Percentiles rank a stretch among this genome's conserved stretches.
Evolutionary conservation across 192 early-diverging fungal genomes (phyloP).

Genomic region (Backusella circina): DNA sequence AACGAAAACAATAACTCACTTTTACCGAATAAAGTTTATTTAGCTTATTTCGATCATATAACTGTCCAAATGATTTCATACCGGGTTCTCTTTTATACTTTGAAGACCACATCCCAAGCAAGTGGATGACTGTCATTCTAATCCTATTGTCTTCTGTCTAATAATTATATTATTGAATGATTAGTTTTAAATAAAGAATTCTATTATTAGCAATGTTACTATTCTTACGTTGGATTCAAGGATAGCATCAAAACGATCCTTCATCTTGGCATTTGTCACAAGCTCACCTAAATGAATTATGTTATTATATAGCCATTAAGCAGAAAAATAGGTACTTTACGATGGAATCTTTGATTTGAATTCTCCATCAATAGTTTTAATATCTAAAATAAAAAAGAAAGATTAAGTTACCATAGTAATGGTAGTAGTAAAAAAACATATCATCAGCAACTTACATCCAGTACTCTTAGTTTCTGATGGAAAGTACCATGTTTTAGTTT

Average conservation of each 20-base stretch:
- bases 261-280: constrained; percentile 28
- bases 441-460: constrained; percentile 13
- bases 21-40: background rate
- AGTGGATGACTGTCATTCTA: constrained; percentile 15
- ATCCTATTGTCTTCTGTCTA: constrained; percentile 22
- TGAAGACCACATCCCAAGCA: constrained; percentile 28
- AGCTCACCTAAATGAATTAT: constrained; percentile 11
- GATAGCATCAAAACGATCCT: constrained; percentile 26
- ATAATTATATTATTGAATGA: background rate
- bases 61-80: constrained; percentile 13
- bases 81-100: constrained; percentile 36
- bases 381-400: constrained; percentile 9
- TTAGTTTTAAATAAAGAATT: background rate
- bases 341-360: constrained; percentile 24
- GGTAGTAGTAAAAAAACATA: background rate
- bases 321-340: no score
- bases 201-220: background rate
- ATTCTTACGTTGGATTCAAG: constrained; percentile 6
- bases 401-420: no score
- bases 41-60: constrained; percentile 19
- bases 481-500: constrained; percentile 32
- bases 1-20: no score
- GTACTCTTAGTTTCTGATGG: constrained; percentile 24
- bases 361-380: constrained; percentile 37
- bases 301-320: no score